Evolutionary conservation across 2,329 filamentous ascomycete species (phyloP), one percentile per base, ranked within the genome.

Genomic region (Pestalotiopsis sp.): DNA sequence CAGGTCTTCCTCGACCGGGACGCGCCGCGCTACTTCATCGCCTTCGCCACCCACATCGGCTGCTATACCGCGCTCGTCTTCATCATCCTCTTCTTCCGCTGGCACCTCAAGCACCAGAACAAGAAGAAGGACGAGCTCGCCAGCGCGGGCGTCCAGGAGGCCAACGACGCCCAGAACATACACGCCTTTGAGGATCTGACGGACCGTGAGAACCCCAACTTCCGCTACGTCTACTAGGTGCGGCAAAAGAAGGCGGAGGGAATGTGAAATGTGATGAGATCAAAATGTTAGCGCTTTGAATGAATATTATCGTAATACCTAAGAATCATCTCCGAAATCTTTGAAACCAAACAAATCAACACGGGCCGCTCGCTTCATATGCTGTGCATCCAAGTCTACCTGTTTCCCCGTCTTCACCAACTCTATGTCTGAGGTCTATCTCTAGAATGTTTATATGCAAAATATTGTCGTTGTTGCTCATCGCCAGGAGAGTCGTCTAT

Each of bases 31-130:
- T 93, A 93, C 77, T 88, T 90, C 74, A 91, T 89, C 69, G 91
- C 91, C 1, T 92, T 92, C 69, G 84, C 88, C 5, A 90, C 89
- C 1, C 91, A 93, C 73, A 81, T 93, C 9, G 91, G 88, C 14
- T 93, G 91, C 79, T 93, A 93, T 76, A 80, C 82, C 0, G 79
- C 88, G 36, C 82, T 92, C 27, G 87, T 91, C 1, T 36, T 88
- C 3, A 84, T 88, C 4, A 84, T 92, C 23, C 65, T 89, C 2
- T 84, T 81, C 70, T 81, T 92, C 73, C 82, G 90, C 25, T 90
- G 85, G 79, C 85, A 91, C 69, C 82, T 92, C 17, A 79, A 74
- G 7, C 73, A 79, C 1, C 82, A 91, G 79, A 92, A 93, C 72
- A 86, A 71, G 71, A 75, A 73, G 63, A 73, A 76, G 2, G 76